These are phyloP conservation scores for Trichothecium sympodiale DNA, from an alignment of 2,329 filamentous ascomycete species.

Conservation along the genomic window DNA sequence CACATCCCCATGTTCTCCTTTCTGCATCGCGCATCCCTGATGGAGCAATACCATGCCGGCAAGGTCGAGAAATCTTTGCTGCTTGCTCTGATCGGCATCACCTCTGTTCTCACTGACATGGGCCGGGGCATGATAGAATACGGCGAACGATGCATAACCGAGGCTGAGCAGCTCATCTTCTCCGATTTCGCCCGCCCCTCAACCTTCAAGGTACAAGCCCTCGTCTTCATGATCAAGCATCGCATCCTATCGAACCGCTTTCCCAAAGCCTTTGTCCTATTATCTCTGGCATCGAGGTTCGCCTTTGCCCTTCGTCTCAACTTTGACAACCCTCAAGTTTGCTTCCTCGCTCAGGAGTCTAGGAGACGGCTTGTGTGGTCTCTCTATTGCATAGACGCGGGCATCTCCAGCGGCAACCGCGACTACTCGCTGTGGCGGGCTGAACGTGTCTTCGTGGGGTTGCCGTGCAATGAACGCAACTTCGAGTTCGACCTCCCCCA, in stretches of 20 bases:
- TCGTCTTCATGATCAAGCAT: constrained; percentile 33
- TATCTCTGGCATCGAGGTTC: constrained; percentile 29
- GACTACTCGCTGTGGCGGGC: constrained; percentile 33
- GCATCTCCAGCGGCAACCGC: constrained; percentile 29
- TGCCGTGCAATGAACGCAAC: constrained; percentile 32
- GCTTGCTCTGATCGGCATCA: constrained; percentile 44
- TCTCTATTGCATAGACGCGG: constrained; percentile 29
- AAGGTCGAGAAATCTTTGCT: constrained; percentile 44
- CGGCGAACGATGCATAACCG: constrained; percentile 41
- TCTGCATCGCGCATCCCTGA: constrained; percentile 46
- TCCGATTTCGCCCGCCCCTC: constrained; percentile 43
- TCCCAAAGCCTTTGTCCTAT: constrained; percentile 32
- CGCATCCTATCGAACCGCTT: constrained; percentile 31
- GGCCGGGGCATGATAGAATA: constrained; percentile 40
- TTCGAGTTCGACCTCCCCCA: constrained; percentile 48
- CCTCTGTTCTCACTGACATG: constrained; percentile 43
- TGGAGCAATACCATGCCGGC: constrained; percentile 46
- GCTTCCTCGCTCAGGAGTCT: constrained; percentile 29
- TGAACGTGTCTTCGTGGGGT: constrained; percentile 27
- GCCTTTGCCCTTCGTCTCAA: constrained; percentile 31
- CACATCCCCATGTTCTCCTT: constrained; percentile 50
- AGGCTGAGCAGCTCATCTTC: constrained; percentile 41
- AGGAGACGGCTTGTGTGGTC: constrained; percentile 32
- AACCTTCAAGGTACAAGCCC: constrained; percentile 41
- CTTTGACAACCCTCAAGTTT: constrained; percentile 27